These are phyloP conservation scores for Keqinozyma sinolaborantium DNA, from an alignment of 1,139 yeast species.

Conservation along the genomic window DNA sequence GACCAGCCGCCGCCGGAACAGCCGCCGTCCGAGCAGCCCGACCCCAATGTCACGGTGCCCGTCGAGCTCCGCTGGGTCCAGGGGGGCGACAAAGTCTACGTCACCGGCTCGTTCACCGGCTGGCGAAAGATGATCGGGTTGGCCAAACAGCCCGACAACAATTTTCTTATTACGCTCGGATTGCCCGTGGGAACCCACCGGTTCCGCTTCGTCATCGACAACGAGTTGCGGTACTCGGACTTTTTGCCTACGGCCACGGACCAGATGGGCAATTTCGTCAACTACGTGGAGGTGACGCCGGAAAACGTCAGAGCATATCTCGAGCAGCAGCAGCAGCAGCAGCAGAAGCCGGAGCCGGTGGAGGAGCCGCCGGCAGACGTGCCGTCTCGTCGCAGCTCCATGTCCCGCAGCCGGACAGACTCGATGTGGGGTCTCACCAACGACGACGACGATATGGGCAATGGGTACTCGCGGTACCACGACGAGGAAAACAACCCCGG, in stretches of 20 bases:
- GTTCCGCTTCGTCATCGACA: conserved; percentile 45
- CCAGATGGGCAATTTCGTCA: conserved; percentile 50
- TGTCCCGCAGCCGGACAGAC: conserved; percentile 35
- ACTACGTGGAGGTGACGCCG: conserved; percentile 46
- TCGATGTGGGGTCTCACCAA: conserved; percentile 56
- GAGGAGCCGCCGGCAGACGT: conserved; percentile 8
- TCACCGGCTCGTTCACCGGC: conserved; percentile 48
- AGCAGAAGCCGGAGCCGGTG: conserved; percentile 11
- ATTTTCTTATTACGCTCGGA: conserved; percentile 39
- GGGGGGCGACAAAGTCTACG: conserved; percentile 82
- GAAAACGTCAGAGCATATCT: conserved; percentile 33
- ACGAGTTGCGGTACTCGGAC: conserved; percentile 45
- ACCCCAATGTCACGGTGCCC: conserved; percentile 50
- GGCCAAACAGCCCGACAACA: conserved; percentile 44
- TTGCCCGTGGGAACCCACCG: conserved; percentile 48
- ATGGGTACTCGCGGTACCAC: conserved; percentile 73
- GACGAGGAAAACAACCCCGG: conserved; percentile 49
- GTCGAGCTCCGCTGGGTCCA: conserved; percentile 90
- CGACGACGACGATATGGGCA: conserved; percentile 78
- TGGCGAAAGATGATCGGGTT: conserved; percentile 52
- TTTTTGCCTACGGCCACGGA: conserved; percentile 49
- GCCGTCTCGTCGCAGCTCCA: conserved; percentile 23
- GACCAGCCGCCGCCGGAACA: neutral
- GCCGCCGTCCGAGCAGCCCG: conserved; percentile 11
- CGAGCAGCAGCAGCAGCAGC: conserved; percentile 16